Conservation (phyloP, 352 stramenopile species). For the Phytophthora crassamura region DNA sequence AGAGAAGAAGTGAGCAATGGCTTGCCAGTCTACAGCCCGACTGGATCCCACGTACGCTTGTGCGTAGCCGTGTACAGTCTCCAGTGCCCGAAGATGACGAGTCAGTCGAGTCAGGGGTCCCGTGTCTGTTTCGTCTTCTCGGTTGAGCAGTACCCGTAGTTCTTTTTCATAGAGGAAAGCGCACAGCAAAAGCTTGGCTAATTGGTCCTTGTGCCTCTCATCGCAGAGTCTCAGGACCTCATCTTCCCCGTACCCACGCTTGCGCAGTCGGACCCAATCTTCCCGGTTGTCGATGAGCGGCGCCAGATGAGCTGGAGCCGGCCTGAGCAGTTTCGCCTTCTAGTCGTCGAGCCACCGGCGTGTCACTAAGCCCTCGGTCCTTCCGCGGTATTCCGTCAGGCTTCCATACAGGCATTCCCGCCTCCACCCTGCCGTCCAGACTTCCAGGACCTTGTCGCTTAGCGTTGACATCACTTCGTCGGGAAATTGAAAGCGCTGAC, state of each 20-base stretch:
- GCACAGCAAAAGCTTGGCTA: background rate
- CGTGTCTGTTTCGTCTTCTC: no score
- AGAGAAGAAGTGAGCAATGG: background rate
- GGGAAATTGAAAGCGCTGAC: no score
- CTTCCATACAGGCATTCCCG: no score
- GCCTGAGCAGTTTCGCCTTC: no score
- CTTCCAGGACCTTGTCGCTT: no score
- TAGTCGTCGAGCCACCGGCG: no score
- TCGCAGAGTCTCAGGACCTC: background rate
- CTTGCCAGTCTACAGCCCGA: background rate
- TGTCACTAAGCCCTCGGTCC: no score
- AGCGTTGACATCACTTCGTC: no score
- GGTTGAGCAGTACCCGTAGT: background rate
- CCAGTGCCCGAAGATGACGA: background rate
- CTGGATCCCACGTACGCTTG: background rate
- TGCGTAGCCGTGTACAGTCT: background rate
- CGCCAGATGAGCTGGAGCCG: background rate
- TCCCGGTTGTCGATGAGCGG: background rate
- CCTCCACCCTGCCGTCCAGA: no score
- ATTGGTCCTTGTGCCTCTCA: background rate
- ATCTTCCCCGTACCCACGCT: background rate
- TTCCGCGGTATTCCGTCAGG: no score
- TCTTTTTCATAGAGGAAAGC: background rate
- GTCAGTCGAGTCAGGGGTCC: background rate
- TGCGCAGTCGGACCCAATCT: background rate